These are phyloP conservation scores for Lodderomyces margitis DNA, from an alignment of 1,139 yeast species.

Conservation along the genomic window DNA sequence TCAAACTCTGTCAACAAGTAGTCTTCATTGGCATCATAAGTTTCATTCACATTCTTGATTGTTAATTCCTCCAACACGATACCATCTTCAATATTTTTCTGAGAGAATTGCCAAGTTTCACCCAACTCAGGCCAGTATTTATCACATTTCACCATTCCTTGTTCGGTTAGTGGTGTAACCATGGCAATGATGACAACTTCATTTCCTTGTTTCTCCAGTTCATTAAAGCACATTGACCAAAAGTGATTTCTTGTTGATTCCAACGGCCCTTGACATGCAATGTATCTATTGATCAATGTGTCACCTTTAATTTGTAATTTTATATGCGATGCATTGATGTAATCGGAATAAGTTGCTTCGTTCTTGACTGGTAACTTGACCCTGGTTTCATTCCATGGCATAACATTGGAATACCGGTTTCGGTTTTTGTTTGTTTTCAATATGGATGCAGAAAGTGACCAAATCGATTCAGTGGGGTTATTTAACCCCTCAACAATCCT, in stretches of 20 bases:
- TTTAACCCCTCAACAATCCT: constrained; percentile 19
- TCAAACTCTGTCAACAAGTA: constrained; percentile 29
- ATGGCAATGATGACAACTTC: constrained; percentile 63
- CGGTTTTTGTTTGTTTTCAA: constrained; percentile 18
- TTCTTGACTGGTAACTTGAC: constrained; percentile 28
- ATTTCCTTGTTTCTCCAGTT: constrained; percentile 34
- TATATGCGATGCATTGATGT: constrained; percentile 45
- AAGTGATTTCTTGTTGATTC: constrained; percentile 61
- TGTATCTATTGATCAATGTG: constrained; percentile 21
- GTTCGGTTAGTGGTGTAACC: constrained; percentile 80
- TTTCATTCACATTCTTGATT: constrained; percentile 20
- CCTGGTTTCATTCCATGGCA: constrained; percentile 41
- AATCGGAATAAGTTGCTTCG: constrained; percentile 21
- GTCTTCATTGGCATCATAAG: constrained; percentile 22
- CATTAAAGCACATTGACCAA: constrained; percentile 79
- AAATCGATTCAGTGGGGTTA: constrained; percentile 18
- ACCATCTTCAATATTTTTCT: constrained; percentile 21
- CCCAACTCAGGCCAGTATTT: constrained; percentile 65
- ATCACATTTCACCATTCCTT: constrained; percentile 60
- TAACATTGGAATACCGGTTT: constrained; percentile 43
- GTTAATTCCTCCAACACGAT: constrained; percentile 24
- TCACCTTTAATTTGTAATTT: constrained; percentile 9
- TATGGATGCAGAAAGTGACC: constrained; percentile 27
- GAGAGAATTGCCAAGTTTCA: constrained; percentile 21
- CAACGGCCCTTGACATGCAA: constrained; percentile 63